Evolutionary conservation across 2,329 filamentous ascomycete genomes (phyloP), one percentile per base, ranked within the genome.

Genomic region (Arthrobotrys pseudoclavata): DNA sequence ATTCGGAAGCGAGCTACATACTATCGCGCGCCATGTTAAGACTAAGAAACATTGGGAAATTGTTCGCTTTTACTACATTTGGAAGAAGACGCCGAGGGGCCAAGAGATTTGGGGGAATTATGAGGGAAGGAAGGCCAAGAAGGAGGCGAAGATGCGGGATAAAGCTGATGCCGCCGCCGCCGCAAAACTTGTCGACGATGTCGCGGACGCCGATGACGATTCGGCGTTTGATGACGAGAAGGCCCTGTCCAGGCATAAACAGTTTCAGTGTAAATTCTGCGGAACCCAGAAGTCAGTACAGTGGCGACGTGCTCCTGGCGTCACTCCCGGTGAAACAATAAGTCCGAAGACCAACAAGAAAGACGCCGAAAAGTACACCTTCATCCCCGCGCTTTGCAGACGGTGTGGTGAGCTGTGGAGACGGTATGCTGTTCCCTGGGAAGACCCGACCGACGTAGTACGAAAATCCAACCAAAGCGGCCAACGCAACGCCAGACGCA

Each of bases 261-360:
- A 89, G 20, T 98, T 99, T 82, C 88, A 93, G 80, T 99, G 96
- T 87, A 97, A 97, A 83, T 98, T 97, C 83, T 99, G 96, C 84
- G 88, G 87, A 63, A 92, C 90, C 1, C 91, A 91, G 77, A 87
- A 88, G 70, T 97, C 94, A 4, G 89, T 93, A 63, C 93, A 97
- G 83, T 99, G 96, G 96, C 89, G 96, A 69, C 89, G 95, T 75
- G 96, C 96, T 12, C 96, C 96, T 7, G 91, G 90, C 55, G 90
- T 91, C 7, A 87, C 90, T 2, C 89, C 92, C 12, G 92, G 90
- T 15, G 88, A 92, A 24, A 88, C 91, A 9, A 86, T 94, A 31
- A 88, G 88, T 24, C 88, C 87, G 3, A 90, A 96, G 53, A 71
- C 77, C 69, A 83, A 82, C 48, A 84, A 82, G 72, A 94, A 94